These are phyloP conservation scores for Russula earlei DNA, from an alignment of 768 basidiomycete genomes.

Conservation along the genomic window DNA sequence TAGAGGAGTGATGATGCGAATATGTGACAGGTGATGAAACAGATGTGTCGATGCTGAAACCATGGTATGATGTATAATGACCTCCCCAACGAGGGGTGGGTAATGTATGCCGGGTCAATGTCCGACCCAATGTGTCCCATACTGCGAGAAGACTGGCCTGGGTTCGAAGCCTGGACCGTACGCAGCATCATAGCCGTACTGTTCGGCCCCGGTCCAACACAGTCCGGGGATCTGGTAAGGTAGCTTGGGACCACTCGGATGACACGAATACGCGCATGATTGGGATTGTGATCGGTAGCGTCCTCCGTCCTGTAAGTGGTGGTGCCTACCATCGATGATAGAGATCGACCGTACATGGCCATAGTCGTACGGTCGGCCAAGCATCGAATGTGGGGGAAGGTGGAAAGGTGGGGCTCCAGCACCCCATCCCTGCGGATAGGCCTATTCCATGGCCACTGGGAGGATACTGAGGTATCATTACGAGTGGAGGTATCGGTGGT, in stretches of 20 bases:
- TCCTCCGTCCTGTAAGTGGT: constrained; percentile 1
- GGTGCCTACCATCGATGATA: constrained; percentile 1
- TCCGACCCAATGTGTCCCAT: constrained; percentile 43
- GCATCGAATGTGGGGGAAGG: background rate
- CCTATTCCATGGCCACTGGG: constrained; percentile 21
- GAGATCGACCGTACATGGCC: constrained; percentile 13
- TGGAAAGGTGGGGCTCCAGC: constrained; percentile 7
- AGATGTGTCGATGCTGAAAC: constrained; percentile 16
- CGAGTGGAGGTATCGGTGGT: constrained; percentile 31
- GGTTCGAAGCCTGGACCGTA: constrained; percentile 37
- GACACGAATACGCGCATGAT: constrained; percentile 14
- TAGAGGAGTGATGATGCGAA: constrained; percentile 10
- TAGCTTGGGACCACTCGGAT: constrained; percentile 9
- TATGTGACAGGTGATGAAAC: constrained; percentile 25
- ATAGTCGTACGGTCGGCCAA: constrained; percentile 12
- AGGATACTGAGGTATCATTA: constrained; percentile 22
- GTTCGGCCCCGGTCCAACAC: constrained; percentile 20
- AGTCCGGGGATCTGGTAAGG: constrained; percentile 13
- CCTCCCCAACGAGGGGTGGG: constrained; percentile 4
- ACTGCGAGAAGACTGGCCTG: constrained; percentile 32
- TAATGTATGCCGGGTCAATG: constrained; percentile 28
- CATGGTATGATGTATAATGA: constrained; percentile 3
- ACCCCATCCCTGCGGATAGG: constrained; percentile 11
- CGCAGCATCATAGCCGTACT: constrained; percentile 32
- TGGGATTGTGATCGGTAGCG: constrained; percentile 17